phyloP scores from a whole-genome alignment of 495 filamentous ascomycete genomes.

The Cercophora sp. region DNA sequence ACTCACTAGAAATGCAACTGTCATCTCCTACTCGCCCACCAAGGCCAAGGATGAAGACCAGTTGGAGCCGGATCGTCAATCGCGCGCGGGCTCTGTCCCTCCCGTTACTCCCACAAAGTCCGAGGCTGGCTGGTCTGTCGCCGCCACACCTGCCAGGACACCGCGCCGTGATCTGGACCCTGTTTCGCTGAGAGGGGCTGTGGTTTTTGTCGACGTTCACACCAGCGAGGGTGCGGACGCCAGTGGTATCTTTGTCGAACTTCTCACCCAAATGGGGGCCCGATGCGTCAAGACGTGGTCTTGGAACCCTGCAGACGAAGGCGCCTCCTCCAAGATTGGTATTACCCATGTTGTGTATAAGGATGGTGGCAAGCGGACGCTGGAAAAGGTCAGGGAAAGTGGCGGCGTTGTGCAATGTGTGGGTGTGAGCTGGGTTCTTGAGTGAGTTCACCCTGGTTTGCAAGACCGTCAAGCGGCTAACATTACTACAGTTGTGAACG shows the following conservation, averaged over 20 bases:
- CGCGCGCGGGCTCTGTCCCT: constrained; percentile 17
- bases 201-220: constrained; percentile 92
- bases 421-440: constrained; percentile 82
- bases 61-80: constrained; percentile 17
- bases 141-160: constrained; percentile 53
- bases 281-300: constrained; percentile 78
- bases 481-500: constrained; percentile 64
- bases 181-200: constrained; percentile 61
- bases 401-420: constrained; percentile 77
- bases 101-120: constrained; percentile 34
- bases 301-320: constrained; percentile 61
- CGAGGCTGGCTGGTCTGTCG: constrained; percentile 44
- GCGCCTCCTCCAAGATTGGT: constrained; percentile 56
- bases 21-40: constrained; percentile 41
- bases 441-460: constrained; percentile 50
- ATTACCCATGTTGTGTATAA: constrained; percentile 97
- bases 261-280: constrained; percentile 81
- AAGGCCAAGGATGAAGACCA: constrained; percentile 27
- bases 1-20: constrained; percentile 37
- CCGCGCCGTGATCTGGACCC: constrained; percentile 49
- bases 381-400: constrained; percentile 79
- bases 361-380: constrained; percentile 78
- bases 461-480: neutral
- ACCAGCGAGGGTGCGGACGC: constrained; percentile 85
- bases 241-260: constrained; percentile 75